A percentile compares a stretch with the other conserved stretches of the same genome.
phyloP scores from a whole-genome alignment of 2,329 filamentous ascomycete species.

The Acrocalymma vagum region DNA sequence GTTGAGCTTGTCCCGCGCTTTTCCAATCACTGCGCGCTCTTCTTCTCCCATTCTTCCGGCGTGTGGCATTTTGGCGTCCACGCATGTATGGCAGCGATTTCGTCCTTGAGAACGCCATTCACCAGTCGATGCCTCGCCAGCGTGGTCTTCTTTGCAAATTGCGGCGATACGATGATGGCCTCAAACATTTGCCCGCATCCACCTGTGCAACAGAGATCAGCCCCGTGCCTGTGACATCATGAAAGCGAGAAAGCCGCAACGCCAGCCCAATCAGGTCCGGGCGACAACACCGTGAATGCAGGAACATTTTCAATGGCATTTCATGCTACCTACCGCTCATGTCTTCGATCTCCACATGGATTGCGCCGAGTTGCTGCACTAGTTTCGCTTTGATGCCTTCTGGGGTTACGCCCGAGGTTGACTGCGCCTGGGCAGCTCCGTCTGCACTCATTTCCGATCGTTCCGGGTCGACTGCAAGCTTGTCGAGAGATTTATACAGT shows the following conservation, averaged over 20 bases:
- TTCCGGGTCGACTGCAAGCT: slow-evolving; percentile 28
- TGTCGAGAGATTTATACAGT: slow-evolving; percentile 42
- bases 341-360: slow-evolving; percentile 87
- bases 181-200: slow-evolving; percentile 77
- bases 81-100: slow-evolving; percentile 91
- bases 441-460: slow-evolving; percentile 51
- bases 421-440: slow-evolving; percentile 61
- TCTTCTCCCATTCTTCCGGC: slow-evolving; percentile 84
- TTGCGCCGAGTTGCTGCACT: slow-evolving; percentile 73
- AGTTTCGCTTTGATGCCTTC: slow-evolving; percentile 75
- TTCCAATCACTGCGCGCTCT: slow-evolving; percentile 58
- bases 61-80: slow-evolving; percentile 97
- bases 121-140: slow-evolving; percentile 88
- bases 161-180: slow-evolving; percentile 69
- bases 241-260: too few species aligned
- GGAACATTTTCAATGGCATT: too few species aligned
- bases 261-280: too few species aligned
- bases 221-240: too few species aligned
- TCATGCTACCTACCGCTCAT: slow-evolving; percentile 83
- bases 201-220: slow-evolving; percentile 53
- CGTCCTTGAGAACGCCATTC: slow-evolving; percentile 81
- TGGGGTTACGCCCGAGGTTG: slow-evolving; percentile 72
- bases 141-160: slow-evolving; percentile 66
- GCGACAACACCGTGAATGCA: too few species aligned
- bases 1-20: too few species aligned